These are phyloP conservation scores for Cystobasidium sp. DNA, from an alignment of 1,284 basidiomycete genomes.

Conservation along the genomic window DNA sequence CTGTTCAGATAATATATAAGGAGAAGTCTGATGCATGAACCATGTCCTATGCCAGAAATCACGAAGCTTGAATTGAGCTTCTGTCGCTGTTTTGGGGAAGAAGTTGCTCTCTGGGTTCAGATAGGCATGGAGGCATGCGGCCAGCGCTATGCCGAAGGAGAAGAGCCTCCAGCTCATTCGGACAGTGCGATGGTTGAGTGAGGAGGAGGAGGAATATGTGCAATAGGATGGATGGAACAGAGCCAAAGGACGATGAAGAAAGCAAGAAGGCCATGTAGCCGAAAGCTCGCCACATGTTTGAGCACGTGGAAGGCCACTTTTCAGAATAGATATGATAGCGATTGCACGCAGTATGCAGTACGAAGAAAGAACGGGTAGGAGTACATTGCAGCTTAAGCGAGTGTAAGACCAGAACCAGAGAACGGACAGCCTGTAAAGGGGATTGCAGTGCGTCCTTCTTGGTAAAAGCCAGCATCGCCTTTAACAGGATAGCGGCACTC, in stretches of 20 bases:
- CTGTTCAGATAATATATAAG: constrained; percentile 30
- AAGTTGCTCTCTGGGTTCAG: constrained; percentile 30
- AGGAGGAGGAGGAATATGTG: not conserved
- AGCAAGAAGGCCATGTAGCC: not conserved
- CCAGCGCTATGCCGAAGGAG: constrained; percentile 38
- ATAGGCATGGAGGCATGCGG: constrained; percentile 25
- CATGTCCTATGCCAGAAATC: constrained; percentile 43
- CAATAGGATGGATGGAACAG: not conserved
- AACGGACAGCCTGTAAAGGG: too few species aligned
- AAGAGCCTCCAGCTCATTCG: constrained; percentile 27
- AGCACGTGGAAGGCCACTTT: constrained; percentile 2
- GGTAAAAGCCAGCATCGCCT: not conserved
- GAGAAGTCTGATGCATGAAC: constrained; percentile 34
- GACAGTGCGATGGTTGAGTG: not conserved
- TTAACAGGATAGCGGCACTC: not conserved
- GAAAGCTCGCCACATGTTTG: not conserved
- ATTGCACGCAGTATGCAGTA: too few species aligned
- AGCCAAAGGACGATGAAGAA: not conserved
- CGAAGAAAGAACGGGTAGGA: too few species aligned
- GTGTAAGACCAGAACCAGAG: too few species aligned
- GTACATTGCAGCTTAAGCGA: too few species aligned
- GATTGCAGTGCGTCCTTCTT: not conserved
- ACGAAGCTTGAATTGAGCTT: constrained; percentile 35
- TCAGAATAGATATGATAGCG: too few species aligned
- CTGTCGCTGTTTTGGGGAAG: constrained; percentile 35